A percentile compares a stretch with the other conserved stretches of the same genome.
phyloP scores from a whole-genome alignment of 805 yeast genomes.

The Pichia californica region DNA sequence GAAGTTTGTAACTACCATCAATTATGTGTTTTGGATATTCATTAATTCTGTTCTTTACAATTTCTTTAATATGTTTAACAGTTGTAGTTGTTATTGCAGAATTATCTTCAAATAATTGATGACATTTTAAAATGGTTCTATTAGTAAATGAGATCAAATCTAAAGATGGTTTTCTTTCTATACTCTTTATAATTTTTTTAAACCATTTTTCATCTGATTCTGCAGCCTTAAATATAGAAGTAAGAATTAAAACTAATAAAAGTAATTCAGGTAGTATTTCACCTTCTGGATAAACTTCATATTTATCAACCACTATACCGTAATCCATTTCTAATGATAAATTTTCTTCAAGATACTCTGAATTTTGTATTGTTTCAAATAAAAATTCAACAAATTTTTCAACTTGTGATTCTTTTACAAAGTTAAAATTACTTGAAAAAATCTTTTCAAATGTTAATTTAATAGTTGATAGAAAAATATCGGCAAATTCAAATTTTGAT shows the following conservation, averaged over 20 bases:
- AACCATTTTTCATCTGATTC: conserved; percentile 28
- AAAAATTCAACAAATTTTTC: conserved; percentile 29
- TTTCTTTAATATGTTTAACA: conserved; percentile 24
- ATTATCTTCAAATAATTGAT: conserved; percentile 50
- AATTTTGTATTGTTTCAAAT: conserved; percentile 31
- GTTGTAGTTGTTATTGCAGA: conserved; percentile 37
- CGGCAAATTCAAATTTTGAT: conserved; percentile 76
- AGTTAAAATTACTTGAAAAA: conserved; percentile 16
- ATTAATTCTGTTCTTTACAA: conserved; percentile 32
- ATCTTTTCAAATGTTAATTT: conserved; percentile 30
- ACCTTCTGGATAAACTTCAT: conserved; percentile 54
- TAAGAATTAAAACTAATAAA: conserved; percentile 46
- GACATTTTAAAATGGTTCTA: conserved; percentile 52
- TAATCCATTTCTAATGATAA: conserved; percentile 24
- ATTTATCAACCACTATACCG: conserved; percentile 45
- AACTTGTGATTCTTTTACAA: conserved; percentile 15
- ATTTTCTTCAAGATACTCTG: conserved; percentile 28
- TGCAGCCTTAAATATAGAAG: conserved; percentile 31
- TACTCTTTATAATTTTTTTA: conserved; percentile 21
- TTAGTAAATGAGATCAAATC: conserved; percentile 33
- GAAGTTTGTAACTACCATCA: conserved; percentile 14
- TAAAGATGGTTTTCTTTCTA: conserved; percentile 15
- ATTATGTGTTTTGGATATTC: conserved; percentile 40
- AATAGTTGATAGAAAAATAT: conserved; percentile 45
- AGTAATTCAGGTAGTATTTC: conserved; percentile 56